Base-by-base conservation (phyloP, 805 yeast genomes). In the Yarrowia divulgata region DNA sequence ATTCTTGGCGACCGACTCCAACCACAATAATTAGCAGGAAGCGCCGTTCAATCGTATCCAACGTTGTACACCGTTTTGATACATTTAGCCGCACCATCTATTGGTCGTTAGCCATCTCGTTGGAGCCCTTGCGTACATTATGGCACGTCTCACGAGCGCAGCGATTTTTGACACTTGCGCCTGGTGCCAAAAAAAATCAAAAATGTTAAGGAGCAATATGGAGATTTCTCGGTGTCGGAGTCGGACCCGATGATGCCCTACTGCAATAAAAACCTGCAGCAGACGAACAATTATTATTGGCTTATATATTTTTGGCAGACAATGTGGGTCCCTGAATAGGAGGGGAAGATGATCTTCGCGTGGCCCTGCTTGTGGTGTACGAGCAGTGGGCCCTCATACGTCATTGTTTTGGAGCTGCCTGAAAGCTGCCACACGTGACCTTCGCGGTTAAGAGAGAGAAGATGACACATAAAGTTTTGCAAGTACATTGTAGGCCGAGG, bases 201-300 rank as follows among this genome's bases (percentile, higher is more conserved):
- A n/a, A 9, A 18, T 42, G 45, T 45, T 19, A 45, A 13, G 40
- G 40, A 50, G 57, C 57, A 50, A 50, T 29, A 35, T 34, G 57
- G 57, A 35, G 57, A 50, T 12, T 34, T 35, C 29, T 50, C 57
- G 57, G 54, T 16, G 54, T 29, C 35, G 52, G 52, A 29, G 35
- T 23, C 29, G 29, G 29, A 23, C 4, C 29, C 29, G 29, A 23
- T 23, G 29, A 23, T 23, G 29, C 29, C 29, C 29, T 23, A 23
- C 29, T 23, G 29, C 29, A 23, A 23, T 23, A 23, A 23, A n/a
- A n/a, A n/a, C n/a, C n/a, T n/a, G n/a, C n/a, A n/a, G n/a, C n/a
- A n/a, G n/a, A n/a, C 29, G 29, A 23, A 4, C 29, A 23, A 23
- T 23, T 23, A 23, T 23, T 23, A 23, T 23, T 9, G 13, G 10